Conservation (phyloP, 2,329 filamentous ascomycete genomes). For the Fusarium torulosum region DNA sequence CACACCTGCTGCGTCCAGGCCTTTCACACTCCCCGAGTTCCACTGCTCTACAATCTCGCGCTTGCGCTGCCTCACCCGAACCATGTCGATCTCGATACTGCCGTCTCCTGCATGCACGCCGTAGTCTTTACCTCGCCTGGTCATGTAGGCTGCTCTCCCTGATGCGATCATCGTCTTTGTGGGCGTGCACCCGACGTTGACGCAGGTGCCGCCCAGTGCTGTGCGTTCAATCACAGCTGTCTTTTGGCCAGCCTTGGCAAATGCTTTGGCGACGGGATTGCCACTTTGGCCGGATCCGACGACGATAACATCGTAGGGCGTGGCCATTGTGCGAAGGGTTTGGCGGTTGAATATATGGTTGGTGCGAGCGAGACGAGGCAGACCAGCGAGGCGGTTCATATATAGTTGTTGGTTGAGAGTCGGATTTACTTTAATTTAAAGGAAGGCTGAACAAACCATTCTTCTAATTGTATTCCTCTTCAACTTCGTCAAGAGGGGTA, state of each 20-base stretch:
- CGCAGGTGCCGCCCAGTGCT: conserved; percentile 65
- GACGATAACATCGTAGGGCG: conserved; percentile 54
- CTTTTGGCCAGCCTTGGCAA: conserved; percentile 59
- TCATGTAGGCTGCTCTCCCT: conserved; percentile 62
- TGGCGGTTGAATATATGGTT: conserved; percentile 3
- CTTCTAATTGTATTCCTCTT: conserved; percentile 1
- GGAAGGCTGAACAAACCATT: conserved; percentile 4
- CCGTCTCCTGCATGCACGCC: conserved; percentile 55
- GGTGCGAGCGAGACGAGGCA: background rate
- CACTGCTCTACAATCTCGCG: conserved; percentile 65
- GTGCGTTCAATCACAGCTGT: conserved; percentile 62
- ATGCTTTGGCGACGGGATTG: conserved; percentile 62
- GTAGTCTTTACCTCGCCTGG: conserved; percentile 58
- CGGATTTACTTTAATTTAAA: background rate
- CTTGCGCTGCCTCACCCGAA: conserved; percentile 63
- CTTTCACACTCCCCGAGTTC: conserved; percentile 60
- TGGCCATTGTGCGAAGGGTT: conserved; percentile 30
- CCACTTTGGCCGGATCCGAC: conserved; percentile 67
- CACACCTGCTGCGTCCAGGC: conserved; percentile 57
- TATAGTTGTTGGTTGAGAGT: background rate
- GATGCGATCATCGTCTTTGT: conserved; percentile 70
- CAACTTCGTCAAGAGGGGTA: background rate
- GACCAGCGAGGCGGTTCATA: conserved; percentile 26
- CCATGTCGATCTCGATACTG: conserved; percentile 59
- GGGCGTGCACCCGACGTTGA: conserved; percentile 68